These are phyloP conservation scores for Penicillium simplicissimum DNA, from an alignment of 495 filamentous ascomycete species.

Conservation along the genomic window DNA sequence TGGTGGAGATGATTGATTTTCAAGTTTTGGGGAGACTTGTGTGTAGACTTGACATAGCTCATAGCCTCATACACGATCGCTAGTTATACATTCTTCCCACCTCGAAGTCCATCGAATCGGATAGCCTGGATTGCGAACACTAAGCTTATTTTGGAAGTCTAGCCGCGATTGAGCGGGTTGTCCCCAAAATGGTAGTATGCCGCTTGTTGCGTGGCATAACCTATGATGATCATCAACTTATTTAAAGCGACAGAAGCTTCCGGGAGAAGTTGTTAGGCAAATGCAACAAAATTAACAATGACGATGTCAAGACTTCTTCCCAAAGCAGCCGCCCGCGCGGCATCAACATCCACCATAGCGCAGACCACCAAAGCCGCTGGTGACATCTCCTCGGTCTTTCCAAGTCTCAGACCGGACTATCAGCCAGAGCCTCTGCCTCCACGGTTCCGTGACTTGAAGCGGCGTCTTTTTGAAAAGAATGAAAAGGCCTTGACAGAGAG, in stretches of 20 bases:
- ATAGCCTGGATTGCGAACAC: not conserved
- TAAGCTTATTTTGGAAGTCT: not conserved
- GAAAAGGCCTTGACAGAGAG: slow-evolving; percentile 61
- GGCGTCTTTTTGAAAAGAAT: slow-evolving; percentile 58
- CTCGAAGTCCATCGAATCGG: not conserved
- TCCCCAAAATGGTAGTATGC: slow-evolving; percentile 11
- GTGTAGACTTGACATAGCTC: no score
- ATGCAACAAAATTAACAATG: slow-evolving; percentile 19
- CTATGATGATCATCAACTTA: slow-evolving; percentile 12
- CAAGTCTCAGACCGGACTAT: slow-evolving; percentile 68
- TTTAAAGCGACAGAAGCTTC: not conserved
- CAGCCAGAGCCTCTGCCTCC: slow-evolving; percentile 63
- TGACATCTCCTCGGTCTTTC: slow-evolving; percentile 83
- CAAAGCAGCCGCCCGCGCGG: slow-evolving; percentile 35
- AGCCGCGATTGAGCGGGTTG: slow-evolving; percentile 4
- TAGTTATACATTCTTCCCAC: no score
- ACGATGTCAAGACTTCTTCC: slow-evolving; percentile 36
- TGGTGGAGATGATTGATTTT: no score
- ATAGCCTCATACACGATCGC: no score
- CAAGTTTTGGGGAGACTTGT: no score
- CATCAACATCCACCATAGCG: slow-evolving; percentile 36
- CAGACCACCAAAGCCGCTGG: slow-evolving; percentile 55
- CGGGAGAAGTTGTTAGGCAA: not conserved
- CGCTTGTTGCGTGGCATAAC: slow-evolving; percentile 2
- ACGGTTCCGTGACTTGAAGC: slow-evolving; percentile 78